These are phyloP conservation scores for Citrus reticulata DNA, from an alignment of 345 rosid genomes.

Conservation along the genomic window DNA sequence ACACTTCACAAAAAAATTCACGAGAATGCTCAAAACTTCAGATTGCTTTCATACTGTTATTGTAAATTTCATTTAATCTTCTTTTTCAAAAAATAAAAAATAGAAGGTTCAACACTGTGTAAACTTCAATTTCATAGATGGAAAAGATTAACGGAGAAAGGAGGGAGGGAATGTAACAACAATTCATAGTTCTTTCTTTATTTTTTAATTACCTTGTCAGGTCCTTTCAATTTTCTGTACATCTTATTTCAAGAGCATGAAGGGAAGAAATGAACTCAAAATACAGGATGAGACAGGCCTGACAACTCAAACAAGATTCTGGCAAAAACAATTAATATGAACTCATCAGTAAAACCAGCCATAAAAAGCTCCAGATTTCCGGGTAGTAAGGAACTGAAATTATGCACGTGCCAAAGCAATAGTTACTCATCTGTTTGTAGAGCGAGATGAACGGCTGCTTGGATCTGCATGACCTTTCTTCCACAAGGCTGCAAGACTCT, in stretches of 20 bases:
- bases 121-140: neutral
- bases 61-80: too few relatives aligned
- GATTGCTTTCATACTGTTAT: neutral
- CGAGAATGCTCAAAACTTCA: neutral
- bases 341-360: neutral
- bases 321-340: neutral
- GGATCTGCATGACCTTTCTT: constrained; percentile 50
- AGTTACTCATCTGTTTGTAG: constrained; percentile 35
- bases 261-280: neutral
- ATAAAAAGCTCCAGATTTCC: neutral
- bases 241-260: neutral
- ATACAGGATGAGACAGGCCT: neutral
- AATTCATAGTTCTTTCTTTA: neutral
- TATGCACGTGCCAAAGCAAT: neutral
- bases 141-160: neutral
- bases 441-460: constrained; percentile 52
- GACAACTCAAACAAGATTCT: neutral
- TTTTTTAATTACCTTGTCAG: too few relatives aligned
- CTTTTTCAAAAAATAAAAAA: too few relatives aligned
- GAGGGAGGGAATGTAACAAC: neutral
- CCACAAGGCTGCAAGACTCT: constrained; percentile 33
- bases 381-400: neutral
- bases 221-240: neutral
- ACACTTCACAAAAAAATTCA: neutral
- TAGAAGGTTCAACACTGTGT: neutral